Conservation (phyloP, 179 eudicot genomes). For the Spinacia oleracea region DNA sequence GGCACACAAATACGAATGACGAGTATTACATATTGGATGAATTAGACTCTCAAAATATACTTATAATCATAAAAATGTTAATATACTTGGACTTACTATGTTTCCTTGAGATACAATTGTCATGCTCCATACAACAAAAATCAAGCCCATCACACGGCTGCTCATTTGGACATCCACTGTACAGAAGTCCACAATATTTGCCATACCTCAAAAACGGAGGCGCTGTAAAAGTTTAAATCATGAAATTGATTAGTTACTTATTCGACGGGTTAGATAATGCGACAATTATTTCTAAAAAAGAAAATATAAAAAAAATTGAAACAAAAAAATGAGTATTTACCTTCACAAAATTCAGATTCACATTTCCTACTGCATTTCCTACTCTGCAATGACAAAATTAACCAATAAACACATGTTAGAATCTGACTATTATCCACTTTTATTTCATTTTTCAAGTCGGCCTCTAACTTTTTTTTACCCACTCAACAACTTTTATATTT, state of each 20-base stretch:
- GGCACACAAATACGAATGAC: no score
- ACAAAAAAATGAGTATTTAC: conserved; percentile 18
- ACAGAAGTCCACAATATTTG: conserved; percentile 89
- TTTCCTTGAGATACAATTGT: conserved; percentile 61
- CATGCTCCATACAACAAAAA: conserved; percentile 85
- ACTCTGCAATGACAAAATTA: conserved; percentile 27
- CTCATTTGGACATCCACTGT: conserved; percentile 89
- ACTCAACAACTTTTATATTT: no score
- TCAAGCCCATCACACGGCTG: conserved; percentile 92
- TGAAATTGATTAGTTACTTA: background rate
- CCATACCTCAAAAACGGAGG: conserved; percentile 66
- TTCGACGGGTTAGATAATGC: no score
- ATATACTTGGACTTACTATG: conserved; percentile 43
- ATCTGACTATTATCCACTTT: no score
- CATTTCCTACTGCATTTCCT: conserved; percentile 46
- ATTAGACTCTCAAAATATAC: no score
- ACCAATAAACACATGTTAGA: background rate
- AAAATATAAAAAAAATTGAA: background rate
- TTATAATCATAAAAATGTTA: no score
- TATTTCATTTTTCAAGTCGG: no score
- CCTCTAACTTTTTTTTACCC: no score
- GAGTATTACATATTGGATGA: no score
- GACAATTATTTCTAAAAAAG: no score
- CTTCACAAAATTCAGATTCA: conserved; percentile 47
- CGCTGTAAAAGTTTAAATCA: conserved; percentile 19